These are phyloP conservation scores for Colletotrichum graminicola DNA, from an alignment of 2,329 filamentous ascomycete species.

Conservation along the genomic window DNA sequence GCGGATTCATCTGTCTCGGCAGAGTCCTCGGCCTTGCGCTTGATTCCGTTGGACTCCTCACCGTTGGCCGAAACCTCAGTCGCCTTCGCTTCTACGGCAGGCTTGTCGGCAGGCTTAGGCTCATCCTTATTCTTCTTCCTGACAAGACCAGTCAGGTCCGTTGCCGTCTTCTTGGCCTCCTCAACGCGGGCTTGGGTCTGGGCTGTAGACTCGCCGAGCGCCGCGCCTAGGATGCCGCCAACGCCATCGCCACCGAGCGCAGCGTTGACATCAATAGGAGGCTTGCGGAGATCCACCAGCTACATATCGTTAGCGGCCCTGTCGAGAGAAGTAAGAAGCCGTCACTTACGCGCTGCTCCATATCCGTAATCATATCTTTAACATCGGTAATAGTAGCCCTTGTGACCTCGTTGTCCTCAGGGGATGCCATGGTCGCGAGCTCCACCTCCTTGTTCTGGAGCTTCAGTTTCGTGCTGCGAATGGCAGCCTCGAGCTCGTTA, in stretches of 20 bases:
- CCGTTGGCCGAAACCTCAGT: conserved; percentile 46
- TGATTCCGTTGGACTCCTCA: conserved; percentile 57
- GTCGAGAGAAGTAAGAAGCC: background rate
- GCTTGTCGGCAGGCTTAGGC: conserved; percentile 39
- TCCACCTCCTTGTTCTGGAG: conserved; percentile 77
- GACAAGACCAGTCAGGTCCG: conserved; percentile 79
- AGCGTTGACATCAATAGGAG: conserved; percentile 69
- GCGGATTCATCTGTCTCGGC: conserved; percentile 50
- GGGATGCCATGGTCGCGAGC: conserved; percentile 71
- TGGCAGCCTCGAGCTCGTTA: conserved; percentile 78
- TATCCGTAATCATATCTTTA: conserved; percentile 82
- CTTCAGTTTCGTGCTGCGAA: conserved; percentile 78
- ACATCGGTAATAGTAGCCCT: conserved; percentile 76
- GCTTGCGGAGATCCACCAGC: conserved; percentile 76
- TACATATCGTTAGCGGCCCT: conserved; percentile 47
- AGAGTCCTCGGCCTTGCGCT: conserved; percentile 66
- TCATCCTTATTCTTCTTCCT: conserved; percentile 73
- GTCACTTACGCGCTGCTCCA: conserved; percentile 76
- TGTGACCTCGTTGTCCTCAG: conserved; percentile 75
- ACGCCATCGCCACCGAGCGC: conserved; percentile 66
- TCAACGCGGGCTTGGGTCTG: conserved; percentile 74
- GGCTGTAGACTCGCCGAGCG: conserved; percentile 71
- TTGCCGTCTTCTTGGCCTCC: conserved; percentile 80
- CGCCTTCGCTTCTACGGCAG: conserved; percentile 46
- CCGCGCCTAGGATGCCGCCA: conserved; percentile 72